These are phyloP conservation scores for Cladosporium halotolerans DNA, from an alignment of 2,329 filamentous ascomycete genomes.

Conservation along the genomic window DNA sequence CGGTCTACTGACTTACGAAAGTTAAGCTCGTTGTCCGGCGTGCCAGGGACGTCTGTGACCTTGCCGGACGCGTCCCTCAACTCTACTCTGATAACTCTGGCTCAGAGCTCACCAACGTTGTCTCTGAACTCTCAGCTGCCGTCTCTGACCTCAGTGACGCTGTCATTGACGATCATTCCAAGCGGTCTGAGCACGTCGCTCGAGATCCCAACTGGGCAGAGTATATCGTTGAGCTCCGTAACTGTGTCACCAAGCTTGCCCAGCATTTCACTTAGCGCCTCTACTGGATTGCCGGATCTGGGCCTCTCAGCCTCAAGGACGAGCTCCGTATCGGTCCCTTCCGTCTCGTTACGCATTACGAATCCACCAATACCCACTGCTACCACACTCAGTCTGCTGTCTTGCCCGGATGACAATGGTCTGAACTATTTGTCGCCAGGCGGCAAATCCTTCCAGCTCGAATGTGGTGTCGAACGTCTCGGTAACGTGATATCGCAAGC, in stretches of 20 bases:
- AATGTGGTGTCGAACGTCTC: conserved; percentile 17
- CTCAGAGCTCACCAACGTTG: conserved; percentile 4
- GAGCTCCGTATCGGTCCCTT: neutral
- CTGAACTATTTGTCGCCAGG: conserved; percentile 20
- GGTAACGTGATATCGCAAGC: conserved; percentile 13
- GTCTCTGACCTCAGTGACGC: conserved; percentile 5
- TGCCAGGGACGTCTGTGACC: conserved; percentile 8
- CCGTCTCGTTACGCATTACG: neutral
- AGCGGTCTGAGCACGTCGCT: conserved; percentile 10
- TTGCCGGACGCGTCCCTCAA: conserved; percentile 8
- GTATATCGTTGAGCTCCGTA: conserved; percentile 6
- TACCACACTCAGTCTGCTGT: conserved; percentile 14
- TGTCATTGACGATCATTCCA: neutral
- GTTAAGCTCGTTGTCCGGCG: conserved; percentile 4
- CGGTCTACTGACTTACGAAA: conserved; percentile 9
- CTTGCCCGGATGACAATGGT: conserved; percentile 22
- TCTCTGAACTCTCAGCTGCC: conserved; percentile 5
- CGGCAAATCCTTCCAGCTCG: conserved; percentile 19
- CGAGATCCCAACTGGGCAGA: neutral
- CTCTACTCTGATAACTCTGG: conserved; percentile 10
- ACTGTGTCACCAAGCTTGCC: neutral
- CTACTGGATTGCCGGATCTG: neutral
- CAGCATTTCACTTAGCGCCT: conserved; percentile 1
- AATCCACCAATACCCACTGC: conserved; percentile 16
- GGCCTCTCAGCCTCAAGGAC: neutral